Conservation (phyloP, 306 rosid species). For the Quercus agrifolia region DNA sequence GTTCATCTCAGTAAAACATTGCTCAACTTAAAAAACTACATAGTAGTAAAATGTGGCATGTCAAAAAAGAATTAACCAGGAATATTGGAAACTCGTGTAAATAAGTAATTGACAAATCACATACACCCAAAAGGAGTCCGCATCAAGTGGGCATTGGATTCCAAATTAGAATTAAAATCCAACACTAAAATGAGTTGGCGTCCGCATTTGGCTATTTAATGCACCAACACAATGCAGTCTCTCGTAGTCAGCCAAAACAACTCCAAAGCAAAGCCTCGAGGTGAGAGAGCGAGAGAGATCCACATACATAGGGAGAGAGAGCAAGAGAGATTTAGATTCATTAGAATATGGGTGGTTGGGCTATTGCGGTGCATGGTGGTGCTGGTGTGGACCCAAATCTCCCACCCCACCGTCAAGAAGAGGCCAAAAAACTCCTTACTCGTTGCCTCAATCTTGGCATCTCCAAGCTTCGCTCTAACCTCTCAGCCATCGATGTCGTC, state of each 20-base stretch:
- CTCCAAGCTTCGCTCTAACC: conserved; percentile 66
- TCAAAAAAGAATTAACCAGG: too few relatives aligned
- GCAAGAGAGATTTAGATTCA: not conserved
- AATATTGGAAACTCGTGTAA: not conserved
- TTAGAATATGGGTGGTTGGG: conserved; percentile 68
- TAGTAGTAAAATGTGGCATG: too few relatives aligned
- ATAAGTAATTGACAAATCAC: not conserved
- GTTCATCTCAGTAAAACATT: too few relatives aligned
- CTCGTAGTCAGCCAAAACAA: not conserved
- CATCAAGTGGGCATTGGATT: not conserved
- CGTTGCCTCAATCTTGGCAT: conserved; percentile 84
- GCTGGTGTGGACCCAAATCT: conserved; percentile 99
- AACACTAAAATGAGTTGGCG: not conserved
- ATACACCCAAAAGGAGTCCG: not conserved
- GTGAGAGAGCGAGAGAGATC: not conserved
- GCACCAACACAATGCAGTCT: not conserved
- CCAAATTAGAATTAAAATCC: not conserved
- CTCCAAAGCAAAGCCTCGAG: not conserved
- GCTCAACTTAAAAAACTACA: too few relatives aligned
- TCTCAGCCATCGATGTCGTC: conserved; percentile 81
- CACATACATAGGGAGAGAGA: not conserved
- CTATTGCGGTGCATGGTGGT: conserved; percentile 94
- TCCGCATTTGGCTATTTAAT: conserved; percentile 29
- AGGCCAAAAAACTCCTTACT: conserved; percentile 80
- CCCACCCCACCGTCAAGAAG: conserved; percentile 71